A percentile compares a stretch with the other conserved stretches of the same genome.
Evolutionary conservation across 2,329 filamentous ascomycete genomes (phyloP).

Genomic region (Fusarium coicis): DNA sequence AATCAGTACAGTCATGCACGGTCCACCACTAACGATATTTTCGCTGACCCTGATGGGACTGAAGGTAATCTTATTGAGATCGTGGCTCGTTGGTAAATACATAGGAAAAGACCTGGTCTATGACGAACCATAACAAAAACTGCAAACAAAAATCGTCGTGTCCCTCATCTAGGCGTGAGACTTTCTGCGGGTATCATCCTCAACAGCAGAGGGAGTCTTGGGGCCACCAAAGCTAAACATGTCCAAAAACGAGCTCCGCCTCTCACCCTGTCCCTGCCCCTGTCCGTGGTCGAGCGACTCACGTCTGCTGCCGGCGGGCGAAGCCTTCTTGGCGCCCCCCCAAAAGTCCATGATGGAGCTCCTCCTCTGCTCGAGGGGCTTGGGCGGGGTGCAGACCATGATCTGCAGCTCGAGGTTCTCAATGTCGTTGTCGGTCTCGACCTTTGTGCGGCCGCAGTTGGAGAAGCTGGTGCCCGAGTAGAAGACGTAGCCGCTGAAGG

Average conservation of each 20-base stretch:
- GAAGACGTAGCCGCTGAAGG: slow-evolving; percentile 37
- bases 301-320: slow-evolving; percentile 14
- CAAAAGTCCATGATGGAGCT: slow-evolving; percentile 34
- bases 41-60: background rate
- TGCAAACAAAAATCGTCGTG: background rate
- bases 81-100: background rate
- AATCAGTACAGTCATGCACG: background rate
- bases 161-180: slow-evolving; percentile 16
- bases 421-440: slow-evolving; percentile 28
- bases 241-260: slow-evolving; percentile 31
- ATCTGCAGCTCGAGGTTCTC: slow-evolving; percentile 35
- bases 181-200: slow-evolving; percentile 22
- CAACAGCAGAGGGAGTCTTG: slow-evolving; percentile 13
- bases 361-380: slow-evolving; percentile 24
- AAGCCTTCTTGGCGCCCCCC: slow-evolving; percentile 5
- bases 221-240: slow-evolving; percentile 28
- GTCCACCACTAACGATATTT: background rate
- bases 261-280: background rate
- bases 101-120: slow-evolving; percentile 6
- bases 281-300: slow-evolving; percentile 26
- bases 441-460: slow-evolving; percentile 35
- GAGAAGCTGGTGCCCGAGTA: slow-evolving; percentile 35
- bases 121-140: background rate
- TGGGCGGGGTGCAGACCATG: slow-evolving; percentile 30
- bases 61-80: background rate